Base-by-base conservation (phyloP, 2,329 filamentous ascomycete species). In the Teratosphaeria nubilosa region DNA sequence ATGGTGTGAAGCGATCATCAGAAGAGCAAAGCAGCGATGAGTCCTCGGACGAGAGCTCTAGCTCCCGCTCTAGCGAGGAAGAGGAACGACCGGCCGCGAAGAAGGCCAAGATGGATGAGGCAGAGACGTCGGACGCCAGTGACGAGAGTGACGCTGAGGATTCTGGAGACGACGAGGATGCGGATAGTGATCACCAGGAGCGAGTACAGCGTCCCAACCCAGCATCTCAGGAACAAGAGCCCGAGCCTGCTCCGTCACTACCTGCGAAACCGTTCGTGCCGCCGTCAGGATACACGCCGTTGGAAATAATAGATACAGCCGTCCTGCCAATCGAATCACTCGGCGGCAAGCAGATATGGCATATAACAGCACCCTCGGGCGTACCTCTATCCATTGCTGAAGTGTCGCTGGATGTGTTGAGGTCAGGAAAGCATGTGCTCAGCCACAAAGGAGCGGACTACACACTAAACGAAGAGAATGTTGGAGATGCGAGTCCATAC, bases 331-430 rank as follows among this genome's bases (percentile, higher is more conserved):
- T 11, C 58, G 78, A 80, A 57, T 81, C 82, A 64, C 70, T 86
- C 7, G 75, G 83, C 58, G 86, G 85, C 62, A 90, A 90, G 75
- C 85, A 91, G 69, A 77, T 91, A 59, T 91, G 87, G 88, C 88
- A 90, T 70, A 89, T 91, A 65, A 88, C 86, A 10, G 85, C 86
- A 3, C 88, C 88, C 1, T 81, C 84, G 5, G 83, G 82, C 11
- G 75, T 90, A 2, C 83, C 87, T n/a, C 79, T 91, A 58, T 83
- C 86, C 1, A 74, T 91, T 53, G 81, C 84, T 68, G 79, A 85
- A 62, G 75, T 90, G 60, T 80, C 85, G 41, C 80, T 89, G 65
- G 80, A 83, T 58, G 77, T 80, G 56, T 78, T 80, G 1, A 74
- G 79, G 59, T 74, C 77, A 1, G 79, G 78, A 24, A 76, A 81